phyloP scores from a whole-genome alignment of 305 asterid genomes.

The Fraxinus greggii region DNA sequence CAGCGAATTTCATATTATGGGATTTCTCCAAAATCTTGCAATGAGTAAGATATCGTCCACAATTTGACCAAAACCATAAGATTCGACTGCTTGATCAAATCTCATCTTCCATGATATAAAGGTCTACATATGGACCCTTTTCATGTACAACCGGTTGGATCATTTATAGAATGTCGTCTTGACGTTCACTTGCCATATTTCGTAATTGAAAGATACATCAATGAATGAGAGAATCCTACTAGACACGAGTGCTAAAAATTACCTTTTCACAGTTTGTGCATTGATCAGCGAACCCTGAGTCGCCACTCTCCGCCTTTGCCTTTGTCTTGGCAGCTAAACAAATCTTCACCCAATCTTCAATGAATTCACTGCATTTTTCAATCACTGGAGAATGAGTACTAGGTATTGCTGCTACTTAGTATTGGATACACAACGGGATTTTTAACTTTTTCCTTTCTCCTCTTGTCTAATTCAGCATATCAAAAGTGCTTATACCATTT shows the following conservation, averaged over 20 bases:
- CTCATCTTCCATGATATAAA: too few species aligned
- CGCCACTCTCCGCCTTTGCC: slow-evolving; percentile 32
- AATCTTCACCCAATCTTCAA: slow-evolving; percentile 87
- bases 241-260: background rate
- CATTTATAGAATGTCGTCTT: background rate
- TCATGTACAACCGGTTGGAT: background rate
- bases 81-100: background rate
- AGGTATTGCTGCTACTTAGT: background rate
- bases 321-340: slow-evolving; percentile 62
- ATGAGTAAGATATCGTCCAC: slow-evolving; percentile 18
- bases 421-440: background rate
- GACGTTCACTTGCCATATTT: background rate
- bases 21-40: background rate
- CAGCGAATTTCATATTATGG: background rate
- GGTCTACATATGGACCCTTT: background rate
- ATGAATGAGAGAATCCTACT: background rate
- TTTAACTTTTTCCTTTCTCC: background rate
- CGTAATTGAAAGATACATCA: background rate
- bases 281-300: background rate
- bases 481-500: too few species aligned
- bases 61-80: background rate
- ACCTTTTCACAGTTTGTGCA: background rate
- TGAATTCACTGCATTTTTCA: slow-evolving; percentile 55
- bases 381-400: background rate
- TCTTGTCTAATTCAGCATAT: background rate